These are phyloP conservation scores for Podospora fimiseda DNA, from an alignment of 495 filamentous ascomycete genomes.

Conservation along the genomic window DNA sequence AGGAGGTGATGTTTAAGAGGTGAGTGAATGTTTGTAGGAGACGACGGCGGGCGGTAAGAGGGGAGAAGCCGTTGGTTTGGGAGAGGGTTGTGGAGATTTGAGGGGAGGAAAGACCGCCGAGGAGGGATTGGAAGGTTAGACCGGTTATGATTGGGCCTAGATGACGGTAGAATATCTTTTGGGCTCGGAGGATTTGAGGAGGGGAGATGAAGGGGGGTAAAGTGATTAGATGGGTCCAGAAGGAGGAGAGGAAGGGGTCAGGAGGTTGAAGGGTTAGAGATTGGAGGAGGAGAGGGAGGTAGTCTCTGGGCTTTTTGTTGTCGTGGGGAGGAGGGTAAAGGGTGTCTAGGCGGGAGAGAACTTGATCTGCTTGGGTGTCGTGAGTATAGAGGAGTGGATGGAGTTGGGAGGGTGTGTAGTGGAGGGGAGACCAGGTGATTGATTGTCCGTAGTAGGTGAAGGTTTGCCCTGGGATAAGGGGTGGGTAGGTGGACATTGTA, in stretches of 20 bases:
- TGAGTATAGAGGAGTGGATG: background rate
- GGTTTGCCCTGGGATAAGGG: slow-evolving; percentile 11
- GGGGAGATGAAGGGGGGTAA: slow-evolving; percentile 78
- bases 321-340: background rate
- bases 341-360: slow-evolving; percentile 5
- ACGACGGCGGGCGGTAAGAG: slow-evolving; percentile 58
- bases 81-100: slow-evolving; percentile 69
- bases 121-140: slow-evolving; percentile 57
- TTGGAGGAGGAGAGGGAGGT: background rate
- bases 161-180: slow-evolving; percentile 68
- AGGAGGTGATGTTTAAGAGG: slow-evolving; percentile 62
- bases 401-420: background rate
- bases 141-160: slow-evolving; percentile 55
- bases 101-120: slow-evolving; percentile 58
- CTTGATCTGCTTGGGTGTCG: background rate
- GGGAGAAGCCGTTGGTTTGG: slow-evolving; percentile 72
- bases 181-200: slow-evolving; percentile 66
- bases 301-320: too few species aligned
- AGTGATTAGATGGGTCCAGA: slow-evolving; percentile 66
- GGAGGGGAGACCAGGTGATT: background rate
- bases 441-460: slow-evolving; percentile 1
- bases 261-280: background rate
- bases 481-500: slow-evolving; percentile 2
- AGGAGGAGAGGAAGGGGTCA: slow-evolving; percentile 50
- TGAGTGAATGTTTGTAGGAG: slow-evolving; percentile 73